Evolutionary conservation across 1,284 basidiomycete species (phyloP).

Genomic region (Heterobasidion annosum): DNA sequence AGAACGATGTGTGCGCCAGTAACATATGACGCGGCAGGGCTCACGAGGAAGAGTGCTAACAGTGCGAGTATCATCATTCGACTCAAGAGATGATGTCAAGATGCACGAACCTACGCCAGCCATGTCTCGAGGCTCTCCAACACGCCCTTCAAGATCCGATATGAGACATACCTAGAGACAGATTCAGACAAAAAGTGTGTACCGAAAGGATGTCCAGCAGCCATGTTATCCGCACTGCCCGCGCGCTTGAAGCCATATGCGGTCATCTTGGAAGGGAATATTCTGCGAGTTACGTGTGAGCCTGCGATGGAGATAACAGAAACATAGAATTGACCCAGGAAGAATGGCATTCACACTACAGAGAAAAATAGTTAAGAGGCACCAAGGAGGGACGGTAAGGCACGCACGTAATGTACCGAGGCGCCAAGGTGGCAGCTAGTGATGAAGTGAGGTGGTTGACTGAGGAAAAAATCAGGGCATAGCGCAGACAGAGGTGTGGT

Average conservation of each 20-base stretch:
- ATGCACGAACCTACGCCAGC: conserved; percentile 47
- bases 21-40: conserved; percentile 10
- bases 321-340: conserved; percentile 44
- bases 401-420: conserved; percentile 55
- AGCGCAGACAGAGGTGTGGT: neutral
- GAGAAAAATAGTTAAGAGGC: neutral
- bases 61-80: neutral
- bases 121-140: conserved; percentile 63
- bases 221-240: conserved; percentile 42
- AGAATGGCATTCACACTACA: conserved; percentile 78
- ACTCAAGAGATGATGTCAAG: neutral
- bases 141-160: conserved; percentile 37
- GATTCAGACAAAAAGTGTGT: conserved; percentile 6
- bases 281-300: conserved; percentile 24
- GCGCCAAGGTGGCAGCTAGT: conserved; percentile 62
- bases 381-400: neutral
- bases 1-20: conserved; percentile 10
- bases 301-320: neutral
- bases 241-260: conserved; percentile 58
- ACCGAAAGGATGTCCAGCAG: conserved; percentile 53
- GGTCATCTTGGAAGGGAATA: conserved; percentile 88
- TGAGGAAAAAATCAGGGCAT: conserved; percentile 11
- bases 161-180: neutral
- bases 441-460: conserved; percentile 77
- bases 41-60: conserved; percentile 11